Conservation (phyloP, 306 rosid genomes). For the Cucumis sativus region DNA sequence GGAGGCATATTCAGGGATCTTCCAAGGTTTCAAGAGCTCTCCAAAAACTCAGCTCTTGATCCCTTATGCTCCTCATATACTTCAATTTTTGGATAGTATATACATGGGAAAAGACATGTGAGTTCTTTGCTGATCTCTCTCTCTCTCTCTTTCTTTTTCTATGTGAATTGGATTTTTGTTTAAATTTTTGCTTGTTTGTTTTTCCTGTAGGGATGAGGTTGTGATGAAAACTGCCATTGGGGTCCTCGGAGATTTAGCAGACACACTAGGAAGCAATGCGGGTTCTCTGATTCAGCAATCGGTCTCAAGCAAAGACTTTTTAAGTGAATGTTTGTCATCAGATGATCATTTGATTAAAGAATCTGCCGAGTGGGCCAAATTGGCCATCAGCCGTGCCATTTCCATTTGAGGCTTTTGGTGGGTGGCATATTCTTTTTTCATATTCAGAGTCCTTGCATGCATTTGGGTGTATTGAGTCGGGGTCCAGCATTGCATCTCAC, state of each 20-base stretch:
- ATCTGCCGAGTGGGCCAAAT: constrained; percentile 92
- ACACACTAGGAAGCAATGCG: constrained; percentile 63
- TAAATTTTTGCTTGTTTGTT: not conserved
- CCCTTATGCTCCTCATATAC: constrained; percentile 75
- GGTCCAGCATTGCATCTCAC: constrained; percentile 73
- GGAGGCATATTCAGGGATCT: constrained; percentile 90
- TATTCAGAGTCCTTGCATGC: constrained; percentile 48
- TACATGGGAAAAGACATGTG: constrained; percentile 81
- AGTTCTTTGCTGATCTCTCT: constrained; percentile 14
- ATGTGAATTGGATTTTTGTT: not conserved
- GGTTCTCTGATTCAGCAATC: constrained; percentile 74
- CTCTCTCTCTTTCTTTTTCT: not conserved
- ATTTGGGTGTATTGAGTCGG: constrained; percentile 59
- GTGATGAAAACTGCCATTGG: constrained; percentile 87
- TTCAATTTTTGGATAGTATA: constrained; percentile 85
- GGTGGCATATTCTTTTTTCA: constrained; percentile 20
- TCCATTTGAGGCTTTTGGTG: constrained; percentile 42
- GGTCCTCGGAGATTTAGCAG: constrained; percentile 87
- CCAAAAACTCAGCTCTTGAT: constrained; percentile 70
- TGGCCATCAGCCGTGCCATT: constrained; percentile 70
- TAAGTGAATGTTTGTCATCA: constrained; percentile 69
- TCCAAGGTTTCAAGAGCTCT: constrained; percentile 92
- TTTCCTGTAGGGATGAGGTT: constrained; percentile 60
- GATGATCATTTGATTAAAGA: constrained; percentile 75
- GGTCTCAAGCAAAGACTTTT: constrained; percentile 73